phyloP scores from a whole-genome alignment of 805 yeast species.

The Monosporozyma siamensis region DNA sequence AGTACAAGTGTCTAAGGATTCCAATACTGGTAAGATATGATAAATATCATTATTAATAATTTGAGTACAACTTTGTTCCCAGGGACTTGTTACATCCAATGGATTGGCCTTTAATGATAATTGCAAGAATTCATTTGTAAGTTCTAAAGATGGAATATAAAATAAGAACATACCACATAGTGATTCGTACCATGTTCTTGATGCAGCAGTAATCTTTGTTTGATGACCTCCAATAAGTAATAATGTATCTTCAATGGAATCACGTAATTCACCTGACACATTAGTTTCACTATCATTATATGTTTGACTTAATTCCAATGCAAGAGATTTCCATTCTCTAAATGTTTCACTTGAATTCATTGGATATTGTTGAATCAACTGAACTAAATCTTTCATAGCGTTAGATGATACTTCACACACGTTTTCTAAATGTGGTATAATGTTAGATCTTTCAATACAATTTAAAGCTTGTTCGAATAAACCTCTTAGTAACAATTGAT shows the following conservation, averaged over 20 bases:
- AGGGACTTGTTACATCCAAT: slow-evolving; percentile 33
- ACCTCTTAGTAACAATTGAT: slow-evolving; percentile 53
- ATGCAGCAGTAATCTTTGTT: slow-evolving; percentile 39
- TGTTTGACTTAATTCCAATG: slow-evolving; percentile 20
- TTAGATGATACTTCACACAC: slow-evolving; percentile 20
- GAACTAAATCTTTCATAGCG: slow-evolving; percentile 28
- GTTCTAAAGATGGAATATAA: slow-evolving; percentile 45
- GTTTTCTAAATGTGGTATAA: slow-evolving; percentile 12
- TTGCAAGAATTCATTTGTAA: slow-evolving; percentile 35
- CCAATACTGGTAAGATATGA: slow-evolving; percentile 48
- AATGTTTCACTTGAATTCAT: slow-evolving; percentile 25
- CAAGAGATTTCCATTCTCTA: slow-evolving; percentile 32
- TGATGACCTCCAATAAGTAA: slow-evolving; percentile 32
- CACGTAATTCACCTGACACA: slow-evolving; percentile 21
- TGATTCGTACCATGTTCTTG: slow-evolving; percentile 63
- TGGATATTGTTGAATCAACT: slow-evolving; percentile 32
- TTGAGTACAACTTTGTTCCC: slow-evolving; percentile 50
- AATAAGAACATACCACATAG: slow-evolving; percentile 46
- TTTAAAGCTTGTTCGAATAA: slow-evolving; percentile 44
- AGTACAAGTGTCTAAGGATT: slow-evolving; percentile 51
- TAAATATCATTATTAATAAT: slow-evolving; percentile 48
- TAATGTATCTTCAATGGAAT: slow-evolving; percentile 27
- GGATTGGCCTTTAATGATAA: slow-evolving; percentile 29
- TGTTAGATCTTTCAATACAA: slow-evolving; percentile 22
- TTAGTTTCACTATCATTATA: slow-evolving; percentile 18